These are phyloP conservation scores for Crithidia thermophila DNA, from an alignment of 208 protist genomes.

Conservation along the genomic window DNA sequence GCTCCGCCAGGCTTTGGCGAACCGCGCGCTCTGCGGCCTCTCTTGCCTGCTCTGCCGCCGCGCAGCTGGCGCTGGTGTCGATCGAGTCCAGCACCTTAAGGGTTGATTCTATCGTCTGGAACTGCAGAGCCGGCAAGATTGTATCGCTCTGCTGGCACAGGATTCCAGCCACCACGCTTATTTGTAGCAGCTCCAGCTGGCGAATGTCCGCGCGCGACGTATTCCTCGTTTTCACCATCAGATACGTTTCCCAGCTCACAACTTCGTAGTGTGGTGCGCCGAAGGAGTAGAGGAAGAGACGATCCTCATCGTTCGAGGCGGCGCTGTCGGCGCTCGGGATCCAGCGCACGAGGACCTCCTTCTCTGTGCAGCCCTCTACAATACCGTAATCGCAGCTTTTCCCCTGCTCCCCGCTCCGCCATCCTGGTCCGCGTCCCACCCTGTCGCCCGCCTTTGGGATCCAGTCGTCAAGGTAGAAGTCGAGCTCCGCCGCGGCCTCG, in stretches of 20 bases:
- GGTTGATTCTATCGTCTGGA: constrained; percentile 73
- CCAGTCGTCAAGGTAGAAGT: constrained; percentile 42
- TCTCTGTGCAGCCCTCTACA: constrained; percentile 62
- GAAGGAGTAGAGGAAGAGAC: constrained; percentile 76
- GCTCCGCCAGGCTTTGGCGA: constrained; percentile 22
- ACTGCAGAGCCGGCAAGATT: constrained; percentile 71
- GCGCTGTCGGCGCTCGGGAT: constrained; percentile 53
- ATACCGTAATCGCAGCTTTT: constrained; percentile 73
- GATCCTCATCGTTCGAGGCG: constrained; percentile 11
- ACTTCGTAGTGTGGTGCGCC: constrained; percentile 62
- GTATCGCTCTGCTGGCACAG: constrained; percentile 77
- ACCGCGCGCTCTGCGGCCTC: constrained; percentile 11
- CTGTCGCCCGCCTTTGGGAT: constrained; percentile 59
- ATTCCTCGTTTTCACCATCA: constrained; percentile 48
- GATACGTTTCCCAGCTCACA: constrained; percentile 57
- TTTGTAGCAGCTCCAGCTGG: constrained; percentile 70
- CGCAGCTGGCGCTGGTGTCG: constrained; percentile 22
- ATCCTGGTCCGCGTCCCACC: constrained; percentile 76
- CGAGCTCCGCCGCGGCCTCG: constrained; percentile 5
- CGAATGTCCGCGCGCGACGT: constrained; percentile 38
- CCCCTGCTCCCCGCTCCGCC: constrained; percentile 63
- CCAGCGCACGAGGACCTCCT: constrained; percentile 77
- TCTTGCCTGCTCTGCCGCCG: constrained; percentile 17
- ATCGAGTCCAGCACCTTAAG: constrained; percentile 71
- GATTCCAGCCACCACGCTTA: constrained; percentile 60